Evolutionary conservation across 768 basidiomycete species (phyloP).

Genomic region (Mycena venus): DNA sequence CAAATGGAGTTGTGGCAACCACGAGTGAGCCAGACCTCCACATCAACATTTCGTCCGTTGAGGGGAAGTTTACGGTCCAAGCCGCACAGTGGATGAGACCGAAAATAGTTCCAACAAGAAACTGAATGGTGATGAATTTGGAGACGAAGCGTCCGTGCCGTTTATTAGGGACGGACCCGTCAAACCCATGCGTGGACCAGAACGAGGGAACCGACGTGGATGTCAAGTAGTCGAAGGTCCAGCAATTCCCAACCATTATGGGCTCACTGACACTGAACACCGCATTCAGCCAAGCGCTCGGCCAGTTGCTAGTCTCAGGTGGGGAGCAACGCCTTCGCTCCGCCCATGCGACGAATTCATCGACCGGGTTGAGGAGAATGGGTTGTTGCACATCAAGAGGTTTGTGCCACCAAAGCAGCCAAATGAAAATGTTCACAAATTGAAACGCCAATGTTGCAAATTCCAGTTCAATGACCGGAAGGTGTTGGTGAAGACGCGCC

Average conservation of each 20-base stretch:
- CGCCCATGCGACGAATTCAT: not conserved
- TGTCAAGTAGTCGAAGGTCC: not conserved
- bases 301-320: too few species aligned
- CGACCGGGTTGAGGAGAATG: slow-evolving; percentile 15
- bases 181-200: not conserved
- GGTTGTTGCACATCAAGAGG: slow-evolving; percentile 48
- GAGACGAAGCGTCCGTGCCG: not conserved
- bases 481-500: slow-evolving; percentile 35
- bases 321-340: not conserved
- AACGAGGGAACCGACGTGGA: not conserved
- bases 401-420: slow-evolving; percentile 55
- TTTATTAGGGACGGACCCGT: too few species aligned
- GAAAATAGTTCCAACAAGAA: not conserved
- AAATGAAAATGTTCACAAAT: slow-evolving; percentile 44
- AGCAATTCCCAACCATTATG: not conserved
- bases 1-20: not conserved
- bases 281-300: too few species aligned
- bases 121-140: not conserved
- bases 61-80: not conserved
- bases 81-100: not conserved
- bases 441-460: slow-evolving; percentile 50
- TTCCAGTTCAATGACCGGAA: slow-evolving; percentile 51
- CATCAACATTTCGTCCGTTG: not conserved
- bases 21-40: not conserved
- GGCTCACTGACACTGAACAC: too few species aligned